Conservation (phyloP, 768 basidiomycete species). For the Mycena filopes region DNA sequence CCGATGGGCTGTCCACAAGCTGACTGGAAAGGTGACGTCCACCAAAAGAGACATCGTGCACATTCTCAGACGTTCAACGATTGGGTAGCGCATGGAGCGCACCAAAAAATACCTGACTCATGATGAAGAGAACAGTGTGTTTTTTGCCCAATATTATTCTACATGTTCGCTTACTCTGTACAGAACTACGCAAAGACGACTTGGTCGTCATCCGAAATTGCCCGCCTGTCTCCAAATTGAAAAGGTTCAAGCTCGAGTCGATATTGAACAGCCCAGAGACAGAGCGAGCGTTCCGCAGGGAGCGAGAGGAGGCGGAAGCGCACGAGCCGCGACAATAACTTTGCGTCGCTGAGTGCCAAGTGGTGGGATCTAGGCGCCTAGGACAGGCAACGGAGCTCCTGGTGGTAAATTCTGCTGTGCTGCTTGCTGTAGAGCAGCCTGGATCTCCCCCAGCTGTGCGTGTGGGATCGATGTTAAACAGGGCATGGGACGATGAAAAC, state of each 20-base stretch:
- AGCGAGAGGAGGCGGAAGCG: constrained; percentile 15
- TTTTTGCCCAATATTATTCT: neutral
- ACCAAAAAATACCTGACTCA: constrained; percentile 85
- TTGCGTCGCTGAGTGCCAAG: neutral
- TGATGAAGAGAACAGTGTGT: constrained; percentile 77
- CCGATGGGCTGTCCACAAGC: constrained; percentile 74
- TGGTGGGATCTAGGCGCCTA: constrained; percentile 12
- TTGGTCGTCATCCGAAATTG: constrained; percentile 84
- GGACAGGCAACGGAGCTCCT: constrained; percentile 32
- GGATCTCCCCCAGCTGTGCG: constrained; percentile 72
- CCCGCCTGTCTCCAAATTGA: constrained; percentile 81
- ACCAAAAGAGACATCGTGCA: neutral
- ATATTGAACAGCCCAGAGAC: constrained; percentile 76
- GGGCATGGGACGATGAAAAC: constrained; percentile 17
- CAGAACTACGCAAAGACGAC: constrained; percentile 76
- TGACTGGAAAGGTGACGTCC: constrained; percentile 77
- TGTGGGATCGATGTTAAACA: constrained; percentile 27
- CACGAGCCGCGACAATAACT: constrained; percentile 12
- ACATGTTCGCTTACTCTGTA: constrained; percentile 13
- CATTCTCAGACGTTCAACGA: constrained; percentile 23
- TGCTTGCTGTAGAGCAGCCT: constrained; percentile 64
- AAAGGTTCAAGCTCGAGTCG: constrained; percentile 78
- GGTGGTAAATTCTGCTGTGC: constrained; percentile 38
- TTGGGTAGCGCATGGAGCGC: constrained; percentile 77
- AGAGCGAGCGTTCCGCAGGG: constrained; percentile 55